Percentiles rank a stretch among this genome's conserved stretches.
phyloP scores from a whole-genome alignment of 176 grass and related monocot species.

The Rhynchospora breviuscula region DNA sequence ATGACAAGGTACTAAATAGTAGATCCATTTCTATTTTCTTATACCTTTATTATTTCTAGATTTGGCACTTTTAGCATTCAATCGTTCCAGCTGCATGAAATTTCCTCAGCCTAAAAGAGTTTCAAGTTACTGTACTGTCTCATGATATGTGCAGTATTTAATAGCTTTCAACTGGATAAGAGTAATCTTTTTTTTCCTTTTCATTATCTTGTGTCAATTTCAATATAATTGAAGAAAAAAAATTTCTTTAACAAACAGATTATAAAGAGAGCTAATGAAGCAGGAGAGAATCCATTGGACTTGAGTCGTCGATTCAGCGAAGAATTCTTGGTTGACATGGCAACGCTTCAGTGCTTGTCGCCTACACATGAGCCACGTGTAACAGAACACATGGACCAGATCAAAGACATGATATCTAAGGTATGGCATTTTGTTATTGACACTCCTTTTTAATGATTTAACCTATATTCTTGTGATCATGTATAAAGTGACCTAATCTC shows the following conservation, averaged over 20 bases:
- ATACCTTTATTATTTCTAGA: neutral
- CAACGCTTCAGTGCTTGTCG: conserved; percentile 62
- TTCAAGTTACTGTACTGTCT: neutral
- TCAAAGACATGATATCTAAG: conserved; percentile 77
- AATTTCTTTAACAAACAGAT: conserved; percentile 50
- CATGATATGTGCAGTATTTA: neutral
- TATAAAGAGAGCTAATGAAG: conserved; percentile 75
- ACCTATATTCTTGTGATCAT: neutral
- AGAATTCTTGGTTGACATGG: conserved; percentile 71
- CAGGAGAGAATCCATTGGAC: conserved; percentile 53
- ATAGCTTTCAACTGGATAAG: neutral
- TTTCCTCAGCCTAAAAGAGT: neutral
- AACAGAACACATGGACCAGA: conserved; percentile 76
- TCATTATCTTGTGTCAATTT: neutral
- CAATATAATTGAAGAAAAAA: conserved; percentile 7
- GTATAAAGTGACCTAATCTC: neutral
- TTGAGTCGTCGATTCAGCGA: conserved; percentile 62
- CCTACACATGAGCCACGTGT: conserved; percentile 73
- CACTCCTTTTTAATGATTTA: conserved; percentile 9
- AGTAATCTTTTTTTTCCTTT: neutral
- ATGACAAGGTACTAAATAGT: conserved; percentile 70
- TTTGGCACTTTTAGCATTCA: neutral
- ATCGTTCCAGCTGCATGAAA: neutral
- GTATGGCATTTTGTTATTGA: conserved; percentile 29
- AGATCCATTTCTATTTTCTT: neutral